Conservation (phyloP, 2,329 filamentous ascomycete species). For the Aspergillus costaricaensis region DNA sequence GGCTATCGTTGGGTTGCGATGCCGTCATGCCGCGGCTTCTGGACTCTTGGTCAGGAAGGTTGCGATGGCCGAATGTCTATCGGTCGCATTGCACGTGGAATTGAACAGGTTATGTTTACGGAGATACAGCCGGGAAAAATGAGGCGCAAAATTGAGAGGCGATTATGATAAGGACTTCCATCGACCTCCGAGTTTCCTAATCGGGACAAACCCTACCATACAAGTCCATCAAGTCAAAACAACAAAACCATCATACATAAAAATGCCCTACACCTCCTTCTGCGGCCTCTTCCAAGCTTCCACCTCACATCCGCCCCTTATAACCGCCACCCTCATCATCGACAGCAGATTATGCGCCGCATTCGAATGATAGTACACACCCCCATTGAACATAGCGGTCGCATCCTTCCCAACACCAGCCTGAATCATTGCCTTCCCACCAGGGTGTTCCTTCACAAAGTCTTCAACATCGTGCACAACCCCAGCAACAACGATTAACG, state of each 20-base stretch:
- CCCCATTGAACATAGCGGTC: slow-evolving; percentile 19
- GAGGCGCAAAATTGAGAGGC: neutral
- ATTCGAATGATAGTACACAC: slow-evolving; percentile 21
- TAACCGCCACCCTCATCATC: slow-evolving; percentile 7
- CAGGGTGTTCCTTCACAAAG: slow-evolving; percentile 19
- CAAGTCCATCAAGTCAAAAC: neutral
- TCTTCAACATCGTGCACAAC: slow-evolving; percentile 18
- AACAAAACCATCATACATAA: neutral
- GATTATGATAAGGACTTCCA: neutral
- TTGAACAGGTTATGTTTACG: neutral
- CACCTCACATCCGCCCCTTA: slow-evolving; percentile 4
- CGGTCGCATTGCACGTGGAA: neutral
- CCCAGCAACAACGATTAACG: slow-evolving; percentile 13
- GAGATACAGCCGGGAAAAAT: neutral
- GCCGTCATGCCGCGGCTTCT: neutral
- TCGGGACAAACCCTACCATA: neutral
- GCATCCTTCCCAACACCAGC: slow-evolving; percentile 16
- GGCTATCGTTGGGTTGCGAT: too few species aligned
- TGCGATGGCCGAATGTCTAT: too few species aligned
- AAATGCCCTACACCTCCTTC: neutral
- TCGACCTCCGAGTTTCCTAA: neutral
- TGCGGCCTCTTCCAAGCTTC: slow-evolving; percentile 5
- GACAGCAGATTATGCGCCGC: slow-evolving; percentile 15
- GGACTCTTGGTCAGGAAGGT: too few species aligned
- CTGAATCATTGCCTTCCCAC: slow-evolving; percentile 10